These are phyloP conservation scores for Podaxis rugospora DNA, from an alignment of 768 basidiomycete species.

Conservation along the genomic window DNA sequence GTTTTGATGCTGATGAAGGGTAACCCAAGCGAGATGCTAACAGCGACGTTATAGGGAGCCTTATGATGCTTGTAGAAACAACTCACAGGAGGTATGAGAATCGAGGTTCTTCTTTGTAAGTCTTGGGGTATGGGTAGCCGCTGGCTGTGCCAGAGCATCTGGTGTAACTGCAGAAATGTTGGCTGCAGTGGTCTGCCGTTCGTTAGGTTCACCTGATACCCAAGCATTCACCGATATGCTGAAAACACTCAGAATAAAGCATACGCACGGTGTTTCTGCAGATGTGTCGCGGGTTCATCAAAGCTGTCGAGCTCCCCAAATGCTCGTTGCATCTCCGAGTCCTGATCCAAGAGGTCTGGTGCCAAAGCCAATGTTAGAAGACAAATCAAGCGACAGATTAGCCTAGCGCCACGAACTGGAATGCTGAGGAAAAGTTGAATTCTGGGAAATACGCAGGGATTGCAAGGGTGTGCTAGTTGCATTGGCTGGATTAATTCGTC, in stretches of 20 bases:
- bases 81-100: slow-evolving; percentile 1
- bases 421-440: slow-evolving; percentile 44
- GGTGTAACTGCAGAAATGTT: background rate
- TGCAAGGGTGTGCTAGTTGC: slow-evolving; percentile 54
- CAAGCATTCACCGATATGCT: background rate
- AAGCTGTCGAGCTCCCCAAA: slow-evolving; percentile 54
- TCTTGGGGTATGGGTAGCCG: background rate
- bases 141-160: background rate
- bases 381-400: background rate
- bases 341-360: slow-evolving; percentile 61
- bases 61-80: background rate
- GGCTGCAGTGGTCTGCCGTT: background rate
- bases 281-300: slow-evolving; percentile 31
- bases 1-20: slow-evolving; percentile 4
- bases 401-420: slow-evolving; percentile 41
- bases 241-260: slow-evolving; percentile 11
- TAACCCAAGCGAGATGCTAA: background rate
- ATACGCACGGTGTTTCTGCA: slow-evolving; percentile 7
- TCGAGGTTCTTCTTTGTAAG: background rate
- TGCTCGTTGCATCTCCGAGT: slow-evolving; percentile 68
- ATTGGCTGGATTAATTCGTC: slow-evolving; percentile 37
- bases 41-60: background rate
- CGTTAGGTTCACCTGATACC: background rate
- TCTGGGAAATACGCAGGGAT: slow-evolving; percentile 49
- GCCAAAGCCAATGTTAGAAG: slow-evolving; percentile 11